Base-by-base conservation (phyloP, 2,329 filamentous ascomycete species). In the Aspergillus sergii region DNA sequence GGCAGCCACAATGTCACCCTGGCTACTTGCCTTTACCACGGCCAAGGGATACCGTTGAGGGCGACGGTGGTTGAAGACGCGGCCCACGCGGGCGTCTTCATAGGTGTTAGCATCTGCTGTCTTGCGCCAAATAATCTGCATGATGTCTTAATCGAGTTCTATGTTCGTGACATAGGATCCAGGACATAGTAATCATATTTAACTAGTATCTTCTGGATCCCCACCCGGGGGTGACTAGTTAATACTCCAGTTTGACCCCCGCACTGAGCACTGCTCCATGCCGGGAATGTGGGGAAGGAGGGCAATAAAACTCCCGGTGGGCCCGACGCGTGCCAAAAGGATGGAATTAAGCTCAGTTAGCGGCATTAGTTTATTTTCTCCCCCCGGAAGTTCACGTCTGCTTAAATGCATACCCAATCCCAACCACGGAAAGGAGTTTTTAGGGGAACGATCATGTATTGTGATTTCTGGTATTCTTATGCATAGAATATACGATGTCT, bases 61-160 rank as follows among this genome's bases (percentile, higher is more conserved):
- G 23, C 76, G 73, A n/a, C 76, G 76, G 19, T 72, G 66, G 67
- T 84, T 84, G 76, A 83, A 83, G 11, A 83, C 75, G n/a, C 80
- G 73, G n/a, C 74, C 74, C 30, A 78, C 63, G 3, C 78, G 74
- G 11, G 76, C 78, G 32, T 72, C 65, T 66, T 80, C 79, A 56
- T 80, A 81, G n/a, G 58, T 61, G 19, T 59, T 61, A 6, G 61
- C 41, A 16, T 68, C 59, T 1, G 66, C 60, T 9, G 65, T 63
- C 45, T 68, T 59, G 50, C 67, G 66, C 71, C 71, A 72, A 30
- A 68, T 57, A 4, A 72, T 69, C 10, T 69, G 75, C 55, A 73
- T 69, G 16, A n/a, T 41, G 12, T 41, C 39, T 41, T 19, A 41
- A 10, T 41, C 39, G 3, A n/a, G 14, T 9, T 19, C 16, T 41